These are phyloP conservation scores for Neoascochyta sp. DNA, from an alignment of 2,329 filamentous ascomycete species.

Conservation along the genomic window DNA sequence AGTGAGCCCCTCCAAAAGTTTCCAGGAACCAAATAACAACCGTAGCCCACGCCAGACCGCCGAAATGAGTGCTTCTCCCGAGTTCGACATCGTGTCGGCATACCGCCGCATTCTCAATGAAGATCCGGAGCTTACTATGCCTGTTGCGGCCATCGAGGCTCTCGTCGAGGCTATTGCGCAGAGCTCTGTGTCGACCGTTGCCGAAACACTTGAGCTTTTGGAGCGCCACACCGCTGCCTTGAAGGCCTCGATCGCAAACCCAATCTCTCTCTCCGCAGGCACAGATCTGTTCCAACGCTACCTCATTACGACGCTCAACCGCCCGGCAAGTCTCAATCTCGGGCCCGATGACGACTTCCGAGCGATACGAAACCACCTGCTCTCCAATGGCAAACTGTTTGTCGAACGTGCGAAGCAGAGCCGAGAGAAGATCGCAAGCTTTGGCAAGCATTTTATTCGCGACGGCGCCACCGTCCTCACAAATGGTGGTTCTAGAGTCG, in stretches of 20 bases:
- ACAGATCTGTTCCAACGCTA: slow-evolving; percentile 96
- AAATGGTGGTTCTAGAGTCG: slow-evolving; percentile 81
- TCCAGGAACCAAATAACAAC: slow-evolving; percentile 2
- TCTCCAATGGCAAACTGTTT: slow-evolving; percentile 83
- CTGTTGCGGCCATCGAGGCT: slow-evolving; percentile 88
- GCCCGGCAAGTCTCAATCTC: slow-evolving; percentile 43
- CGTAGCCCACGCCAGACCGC: slow-evolving; percentile 2
- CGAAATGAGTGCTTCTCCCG: slow-evolving; percentile 26
- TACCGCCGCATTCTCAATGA: slow-evolving; percentile 61
- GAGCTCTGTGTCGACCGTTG: slow-evolving; percentile 78
- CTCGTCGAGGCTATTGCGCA: slow-evolving; percentile 81
- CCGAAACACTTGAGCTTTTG: slow-evolving; percentile 86
- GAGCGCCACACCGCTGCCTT: slow-evolving; percentile 72
- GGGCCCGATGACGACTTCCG: slow-evolving; percentile 68
- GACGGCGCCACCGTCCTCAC: slow-evolving; percentile 83
- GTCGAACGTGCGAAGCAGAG: slow-evolving; percentile 82
- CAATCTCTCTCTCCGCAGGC: slow-evolving; percentile 86
- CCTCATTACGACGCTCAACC: slow-evolving; percentile 69
- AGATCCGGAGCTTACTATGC: slow-evolving; percentile 88
- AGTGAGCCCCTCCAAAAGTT: slow-evolving; percentile 21
- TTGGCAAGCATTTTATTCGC: slow-evolving; percentile 72
- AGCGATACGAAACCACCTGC: slow-evolving; percentile 73
- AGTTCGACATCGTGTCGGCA: slow-evolving; percentile 58
- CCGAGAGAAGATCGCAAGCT: slow-evolving; percentile 74
- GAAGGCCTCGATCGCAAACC: slow-evolving; percentile 76